A percentile compares a stretch with the other conserved stretches of the same genome.
Conservation (phyloP, 352 stramenopile genomes). For the Pythium coloratum region DNA sequence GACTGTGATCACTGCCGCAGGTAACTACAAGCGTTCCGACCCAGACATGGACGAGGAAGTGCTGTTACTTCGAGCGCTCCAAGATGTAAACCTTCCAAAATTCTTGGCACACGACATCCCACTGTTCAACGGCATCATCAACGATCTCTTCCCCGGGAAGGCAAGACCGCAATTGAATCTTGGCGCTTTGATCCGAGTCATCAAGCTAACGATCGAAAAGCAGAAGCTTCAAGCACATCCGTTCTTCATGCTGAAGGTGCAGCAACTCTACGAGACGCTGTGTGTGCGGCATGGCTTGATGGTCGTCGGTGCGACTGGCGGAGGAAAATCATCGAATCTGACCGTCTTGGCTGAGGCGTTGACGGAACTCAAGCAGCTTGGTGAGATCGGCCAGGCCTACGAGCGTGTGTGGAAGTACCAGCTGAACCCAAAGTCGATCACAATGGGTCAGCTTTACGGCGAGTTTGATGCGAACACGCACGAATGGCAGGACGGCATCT, state of each 20-base stretch:
- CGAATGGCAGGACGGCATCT: constrained; percentile 94
- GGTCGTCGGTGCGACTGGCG: constrained; percentile 93
- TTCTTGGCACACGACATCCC: constrained; percentile 95
- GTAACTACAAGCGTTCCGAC: constrained; percentile 93
- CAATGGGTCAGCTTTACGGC: constrained; percentile 95
- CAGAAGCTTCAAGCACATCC: constrained; percentile 84
- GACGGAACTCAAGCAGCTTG: constrained; percentile 81
- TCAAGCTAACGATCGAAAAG: constrained; percentile 88
- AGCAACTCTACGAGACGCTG: constrained; percentile 95
- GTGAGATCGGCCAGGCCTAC: constrained; percentile 75
- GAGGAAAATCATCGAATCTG: constrained; percentile 90
- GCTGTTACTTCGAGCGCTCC: constrained; percentile 89
- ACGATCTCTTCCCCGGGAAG: constrained; percentile 93
- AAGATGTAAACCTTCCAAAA: constrained; percentile 96
- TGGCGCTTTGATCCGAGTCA: constrained; percentile 74
- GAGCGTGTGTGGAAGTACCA: constrained; percentile 87
- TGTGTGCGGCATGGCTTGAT: constrained; percentile 94
- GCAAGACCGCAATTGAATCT: constrained; percentile 89
- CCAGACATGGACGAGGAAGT: constrained; percentile 94
- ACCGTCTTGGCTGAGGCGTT: constrained; percentile 87
- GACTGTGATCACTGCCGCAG: constrained; percentile 93
- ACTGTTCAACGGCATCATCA: constrained; percentile 94
- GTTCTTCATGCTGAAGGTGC: constrained; percentile 93
- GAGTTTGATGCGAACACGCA: constrained; percentile 95
- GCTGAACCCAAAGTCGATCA: constrained; percentile 95